Evolutionary conservation across 306 rosid species (phyloP).

Genomic region (Gleditsia sinensis): DNA sequence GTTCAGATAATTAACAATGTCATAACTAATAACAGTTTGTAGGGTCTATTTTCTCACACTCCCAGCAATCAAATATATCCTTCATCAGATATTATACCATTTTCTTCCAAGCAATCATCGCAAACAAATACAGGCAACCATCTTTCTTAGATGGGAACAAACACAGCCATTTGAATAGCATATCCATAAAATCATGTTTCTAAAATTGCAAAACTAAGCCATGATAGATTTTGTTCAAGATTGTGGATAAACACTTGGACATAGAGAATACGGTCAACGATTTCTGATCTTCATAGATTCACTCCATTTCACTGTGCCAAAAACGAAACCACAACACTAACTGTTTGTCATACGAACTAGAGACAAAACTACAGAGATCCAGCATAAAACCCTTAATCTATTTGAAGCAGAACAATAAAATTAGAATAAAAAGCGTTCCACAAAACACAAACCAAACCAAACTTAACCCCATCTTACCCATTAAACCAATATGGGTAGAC

Average conservation of each 20-base stretch:
- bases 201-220: neutral
- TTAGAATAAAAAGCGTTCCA: neutral
- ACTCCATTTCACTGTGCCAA: neutral
- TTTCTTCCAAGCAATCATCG: neutral
- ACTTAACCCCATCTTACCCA: neutral
- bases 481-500: neutral
- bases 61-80: neutral
- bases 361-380: conserved; percentile 26
- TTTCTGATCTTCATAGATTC: neutral
- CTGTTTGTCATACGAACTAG: neutral
- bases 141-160: no score
- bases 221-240: neutral
- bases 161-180: neutral
- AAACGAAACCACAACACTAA: conserved; percentile 17
- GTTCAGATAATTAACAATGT: neutral
- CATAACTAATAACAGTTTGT: no score
- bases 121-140: no score
- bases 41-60: neutral
- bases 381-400: neutral
- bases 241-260: neutral
- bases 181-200: neutral
- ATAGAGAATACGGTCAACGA: neutral
- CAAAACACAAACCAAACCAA: neutral
- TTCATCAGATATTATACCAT: neutral
- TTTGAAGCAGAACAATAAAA: neutral